Evolutionary conservation across 805 yeast species (phyloP).

Genomic region (Lipomyces anomalus): DNA sequence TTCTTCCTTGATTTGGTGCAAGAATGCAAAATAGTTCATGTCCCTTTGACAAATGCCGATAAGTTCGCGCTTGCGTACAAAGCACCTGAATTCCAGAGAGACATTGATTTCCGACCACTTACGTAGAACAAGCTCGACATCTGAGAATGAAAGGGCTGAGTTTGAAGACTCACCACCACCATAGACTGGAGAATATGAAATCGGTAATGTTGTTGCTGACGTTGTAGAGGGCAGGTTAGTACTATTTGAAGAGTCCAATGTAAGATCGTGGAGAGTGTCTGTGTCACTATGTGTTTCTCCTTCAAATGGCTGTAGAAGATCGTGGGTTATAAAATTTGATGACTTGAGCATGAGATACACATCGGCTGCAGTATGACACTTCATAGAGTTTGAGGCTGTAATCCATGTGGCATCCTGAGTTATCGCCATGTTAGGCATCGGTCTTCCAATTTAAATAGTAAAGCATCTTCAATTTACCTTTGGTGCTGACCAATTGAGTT

Average conservation of each 20-base stretch:
- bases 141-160: conserved; percentile 7
- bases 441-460: neutral
- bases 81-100: conserved; percentile 85
- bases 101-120: conserved; percentile 84
- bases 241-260: conserved; percentile 28
- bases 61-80: conserved; percentile 57
- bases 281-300: conserved; percentile 34
- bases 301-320: conserved; percentile 66
- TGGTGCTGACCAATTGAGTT: conserved; percentile 96
- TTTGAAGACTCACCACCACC: conserved; percentile 9
- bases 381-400: conserved; percentile 64
- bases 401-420: conserved; percentile 84
- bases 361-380: conserved; percentile 67
- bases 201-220: neutral
- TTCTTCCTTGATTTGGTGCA: conserved; percentile 47
- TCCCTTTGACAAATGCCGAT: conserved; percentile 83
- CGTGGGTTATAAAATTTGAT: conserved; percentile 83
- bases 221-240: too few species aligned
- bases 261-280: conserved; percentile 23
- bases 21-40: conserved; percentile 69
- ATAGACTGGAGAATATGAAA: neutral
- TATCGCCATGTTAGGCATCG: neutral
- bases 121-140: conserved; percentile 64
- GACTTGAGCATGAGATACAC: conserved; percentile 76
- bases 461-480: conserved; percentile 27